Evolutionary conservation across 192 early-diverging fungal genomes (phyloP).

Genomic region (Coemansia guatemalensis): DNA sequence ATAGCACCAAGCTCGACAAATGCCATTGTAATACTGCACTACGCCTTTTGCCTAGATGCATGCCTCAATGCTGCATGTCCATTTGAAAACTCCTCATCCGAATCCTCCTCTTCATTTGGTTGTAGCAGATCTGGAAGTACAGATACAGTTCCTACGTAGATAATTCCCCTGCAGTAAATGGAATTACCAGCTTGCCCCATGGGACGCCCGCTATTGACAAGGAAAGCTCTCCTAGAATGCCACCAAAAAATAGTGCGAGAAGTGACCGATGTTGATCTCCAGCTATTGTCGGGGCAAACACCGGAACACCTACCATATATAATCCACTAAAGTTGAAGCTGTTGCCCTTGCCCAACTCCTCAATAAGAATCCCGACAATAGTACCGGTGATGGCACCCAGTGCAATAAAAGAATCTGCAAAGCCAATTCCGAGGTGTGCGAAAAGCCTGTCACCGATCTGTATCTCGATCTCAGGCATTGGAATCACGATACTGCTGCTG

Average conservation of each 20-base stretch:
- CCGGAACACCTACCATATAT: conserved; percentile 23
- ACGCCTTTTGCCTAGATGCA: conserved; percentile 7
- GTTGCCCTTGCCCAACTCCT: no score
- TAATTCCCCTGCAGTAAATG: no score
- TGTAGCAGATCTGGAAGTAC: no score
- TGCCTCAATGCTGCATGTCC: conserved; percentile 4
- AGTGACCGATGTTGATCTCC: no score
- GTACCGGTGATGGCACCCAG: conserved; percentile 80
- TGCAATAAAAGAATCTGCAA: conserved; percentile 79
- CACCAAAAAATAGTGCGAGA: conserved; percentile 11
- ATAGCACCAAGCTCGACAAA: no score
- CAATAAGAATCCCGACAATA: conserved; percentile 71
- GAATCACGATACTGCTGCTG: no score
- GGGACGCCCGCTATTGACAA: conserved; percentile 57
- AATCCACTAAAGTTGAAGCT: no score
- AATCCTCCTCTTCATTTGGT: no score
- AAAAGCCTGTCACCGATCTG: no score
- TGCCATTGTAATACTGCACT: conserved; percentile 55
- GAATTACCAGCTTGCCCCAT: no score
- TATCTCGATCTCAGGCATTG: no score
- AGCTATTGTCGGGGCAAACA: conserved; percentile 24
- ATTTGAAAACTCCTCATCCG: conserved; percentile 51
- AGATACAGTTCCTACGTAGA: no score
- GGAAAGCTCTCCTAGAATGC: conserved; percentile 27
- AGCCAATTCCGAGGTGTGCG: conserved; percentile 67